A percentile compares a stretch with the other conserved stretches of the same genome.
phyloP scores from a whole-genome alignment of 2,329 filamentous ascomycete species.

The Monilinia fructicola region DNA sequence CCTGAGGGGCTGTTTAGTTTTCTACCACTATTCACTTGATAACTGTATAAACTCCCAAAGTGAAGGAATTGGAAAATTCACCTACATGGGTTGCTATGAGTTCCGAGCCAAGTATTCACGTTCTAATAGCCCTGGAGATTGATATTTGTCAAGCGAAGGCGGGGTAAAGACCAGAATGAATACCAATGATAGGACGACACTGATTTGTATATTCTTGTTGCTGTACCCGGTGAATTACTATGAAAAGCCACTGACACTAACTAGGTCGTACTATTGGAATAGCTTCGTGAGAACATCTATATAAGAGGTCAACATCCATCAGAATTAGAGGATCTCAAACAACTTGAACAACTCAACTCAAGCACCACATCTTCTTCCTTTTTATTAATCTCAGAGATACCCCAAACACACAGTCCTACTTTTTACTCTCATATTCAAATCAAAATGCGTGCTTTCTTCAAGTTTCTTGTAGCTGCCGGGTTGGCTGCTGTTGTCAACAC shows the following conservation, averaged over 20 bases:
- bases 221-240: too few species aligned
- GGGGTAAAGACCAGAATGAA: neutral
- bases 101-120: too few species aligned
- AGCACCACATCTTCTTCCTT: neutral
- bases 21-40: too few species aligned
- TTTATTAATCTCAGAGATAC: neutral
- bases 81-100: too few species aligned
- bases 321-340: too few species aligned
- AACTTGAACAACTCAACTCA: neutral
- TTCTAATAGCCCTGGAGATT: too few species aligned
- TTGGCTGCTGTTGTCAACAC: constrained; percentile 24
- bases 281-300: neutral
- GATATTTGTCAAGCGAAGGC: too few species aligned
- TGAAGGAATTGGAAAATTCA: too few species aligned
- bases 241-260: too few species aligned
- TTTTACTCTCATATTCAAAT: neutral
- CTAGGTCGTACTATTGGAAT: too few species aligned
- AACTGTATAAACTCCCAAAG: too few species aligned
- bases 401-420: neutral
- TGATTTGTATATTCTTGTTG: neutral
- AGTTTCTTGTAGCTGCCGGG: constrained; percentile 16
- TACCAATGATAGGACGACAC: neutral
- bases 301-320: neutral
- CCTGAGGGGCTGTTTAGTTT: too few species aligned
- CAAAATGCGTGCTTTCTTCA: constrained; percentile 18